phyloP scores from a whole-genome alignment of 805 yeast genomes.

The Torulaspora maleeae region DNA sequence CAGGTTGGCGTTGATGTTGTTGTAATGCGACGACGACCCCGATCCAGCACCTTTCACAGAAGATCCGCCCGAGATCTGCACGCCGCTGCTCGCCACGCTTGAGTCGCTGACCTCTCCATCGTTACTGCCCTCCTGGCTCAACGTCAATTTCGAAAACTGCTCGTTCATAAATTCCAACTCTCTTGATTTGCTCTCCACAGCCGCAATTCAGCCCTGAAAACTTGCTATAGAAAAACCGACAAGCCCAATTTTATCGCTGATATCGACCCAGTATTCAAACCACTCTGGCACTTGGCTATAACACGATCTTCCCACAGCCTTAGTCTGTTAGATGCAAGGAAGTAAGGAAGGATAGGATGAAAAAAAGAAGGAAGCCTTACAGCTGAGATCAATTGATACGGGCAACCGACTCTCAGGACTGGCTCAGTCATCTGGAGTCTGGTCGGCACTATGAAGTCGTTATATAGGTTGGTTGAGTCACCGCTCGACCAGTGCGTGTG shows the following conservation, averaged over 20 bases:
- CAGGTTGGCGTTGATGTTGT: slow-evolving; percentile 60
- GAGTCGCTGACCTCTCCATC: neutral
- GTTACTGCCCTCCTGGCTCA: slow-evolving; percentile 11
- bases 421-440: neutral
- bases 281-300: neutral
- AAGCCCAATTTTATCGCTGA: neutral
- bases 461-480: no score
- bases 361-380: neutral
- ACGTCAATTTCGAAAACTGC: slow-evolving; percentile 16
- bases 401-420: neutral
- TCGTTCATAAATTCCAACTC: slow-evolving; percentile 12
- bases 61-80: neutral
- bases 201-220: neutral
- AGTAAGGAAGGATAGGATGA: neutral
- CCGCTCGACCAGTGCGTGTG: neutral
- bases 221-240: neutral
- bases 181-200: neutral
- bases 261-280: neutral
- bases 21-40: slow-evolving; percentile 30
- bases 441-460: no score
- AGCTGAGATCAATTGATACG: neutral
- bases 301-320: neutral
- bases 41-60: slow-evolving; percentile 10
- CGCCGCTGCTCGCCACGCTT: neutral
- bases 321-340: neutral